Evolutionary conservation across 2,329 filamentous ascomycete species (phyloP).

Genomic region (Paramyrothecium roridum): DNA sequence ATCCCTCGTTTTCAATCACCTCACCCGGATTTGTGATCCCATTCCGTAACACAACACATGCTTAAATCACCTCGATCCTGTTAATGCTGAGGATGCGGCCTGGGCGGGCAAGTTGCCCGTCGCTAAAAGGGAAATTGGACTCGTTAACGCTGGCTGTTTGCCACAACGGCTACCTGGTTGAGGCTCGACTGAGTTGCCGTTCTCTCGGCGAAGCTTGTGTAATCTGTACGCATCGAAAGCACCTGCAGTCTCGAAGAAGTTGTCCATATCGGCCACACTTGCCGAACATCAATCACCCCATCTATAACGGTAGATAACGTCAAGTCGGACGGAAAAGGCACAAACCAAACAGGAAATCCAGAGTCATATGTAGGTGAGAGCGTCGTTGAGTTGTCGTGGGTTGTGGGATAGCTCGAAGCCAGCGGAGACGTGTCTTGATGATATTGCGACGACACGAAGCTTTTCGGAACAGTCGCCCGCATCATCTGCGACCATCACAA

Average conservation of each 20-base stretch:
- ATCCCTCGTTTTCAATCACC: slow-evolving; percentile 6
- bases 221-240: slow-evolving; percentile 43
- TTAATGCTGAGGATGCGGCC: slow-evolving; percentile 42
- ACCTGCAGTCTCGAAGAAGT: slow-evolving; percentile 27
- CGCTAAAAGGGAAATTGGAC: slow-evolving; percentile 31
- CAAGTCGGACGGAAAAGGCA: no score
- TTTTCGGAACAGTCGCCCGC: no score
- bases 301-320: no score
- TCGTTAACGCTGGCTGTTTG: slow-evolving; percentile 30
- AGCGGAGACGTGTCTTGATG: no score
- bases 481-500: no score
- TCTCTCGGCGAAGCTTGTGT: slow-evolving; percentile 32
- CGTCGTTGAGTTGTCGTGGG: no score
- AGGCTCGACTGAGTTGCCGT: background rate
- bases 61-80: slow-evolving; percentile 42
- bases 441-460: no score
- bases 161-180: slow-evolving; percentile 10
- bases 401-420: no score
- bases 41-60: slow-evolving; percentile 38
- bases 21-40: slow-evolving; percentile 20
- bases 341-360: no score
- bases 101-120: slow-evolving; percentile 36
- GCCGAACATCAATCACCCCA: no score
- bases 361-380: no score
- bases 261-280: slow-evolving; percentile 33